Base-by-base conservation (phyloP, 1,284 basidiomycete species). In the Austroboletus niveus region DNA sequence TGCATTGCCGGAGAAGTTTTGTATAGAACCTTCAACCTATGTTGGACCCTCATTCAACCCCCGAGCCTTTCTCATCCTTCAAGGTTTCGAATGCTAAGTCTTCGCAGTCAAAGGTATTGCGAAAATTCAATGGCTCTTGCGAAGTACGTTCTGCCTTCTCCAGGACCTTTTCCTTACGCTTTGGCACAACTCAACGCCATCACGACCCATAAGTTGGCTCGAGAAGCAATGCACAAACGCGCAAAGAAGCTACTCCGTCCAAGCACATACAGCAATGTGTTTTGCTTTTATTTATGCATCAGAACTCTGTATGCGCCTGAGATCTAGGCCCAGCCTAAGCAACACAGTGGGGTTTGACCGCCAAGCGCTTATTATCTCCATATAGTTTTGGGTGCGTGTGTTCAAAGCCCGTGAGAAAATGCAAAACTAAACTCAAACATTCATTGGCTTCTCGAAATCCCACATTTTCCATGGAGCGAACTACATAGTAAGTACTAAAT, bases 11-110 rank as follows among this genome's bases (percentile, higher is more conserved):
- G 72, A 89, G 57, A 90, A 89, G 72, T 75, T 89, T 38, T 85
- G 92, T 39, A 73, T 81, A 24, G 81, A 91, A 66, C 75, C 90
- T 43, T 76, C 94, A 48, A 87, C 92, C 29, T 91, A 94, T 68
- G 54, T 94, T 40, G 92, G 91, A 4, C 81, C 88, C 2, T 72
- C 77, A 8, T 60, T 93, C 61, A 92, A 91, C 69, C 89, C 92
- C 15, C 93, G 73, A 10, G 87, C 89, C 1, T 93, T 93, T 77
- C 76, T 92, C 47, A 77, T 92, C 15, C 71, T 94, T 27, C 88
- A 91, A 65, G 92, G 93, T 51, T 74, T 94, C 41, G 92, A 95
- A 95, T 93, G 3, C 81, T 95, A 49, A 87, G 84, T 59, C 75
- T 95, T 51, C 80, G 92, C 14, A 84, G 78, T 2, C 81, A 93